A percentile compares a stretch with the other conserved stretches of the same genome.
phyloP scores from a whole-genome alignment of 306 rosid species.

The Pachyrhizus erosus region DNA sequence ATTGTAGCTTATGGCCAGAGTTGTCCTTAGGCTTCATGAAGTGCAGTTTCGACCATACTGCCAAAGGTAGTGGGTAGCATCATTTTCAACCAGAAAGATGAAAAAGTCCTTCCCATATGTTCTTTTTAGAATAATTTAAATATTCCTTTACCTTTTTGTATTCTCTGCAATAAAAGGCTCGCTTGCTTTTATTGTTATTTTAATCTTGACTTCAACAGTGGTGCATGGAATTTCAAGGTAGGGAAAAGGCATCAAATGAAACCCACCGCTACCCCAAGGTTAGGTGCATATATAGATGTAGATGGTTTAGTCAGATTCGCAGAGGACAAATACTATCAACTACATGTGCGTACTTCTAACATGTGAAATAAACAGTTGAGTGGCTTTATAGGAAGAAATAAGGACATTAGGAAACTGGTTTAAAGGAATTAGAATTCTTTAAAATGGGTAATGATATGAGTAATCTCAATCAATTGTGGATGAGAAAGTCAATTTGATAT shows the following conservation, averaged over 20 bases:
- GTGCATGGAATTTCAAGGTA: slow-evolving; percentile 14
- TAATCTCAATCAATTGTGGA: no score
- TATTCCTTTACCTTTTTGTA: not conserved
- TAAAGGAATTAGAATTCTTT: not conserved
- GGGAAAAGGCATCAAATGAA: slow-evolving; percentile 33
- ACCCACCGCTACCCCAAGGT: slow-evolving; percentile 19
- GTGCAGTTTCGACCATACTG: slow-evolving; percentile 33
- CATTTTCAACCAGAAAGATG: slow-evolving; percentile 26
- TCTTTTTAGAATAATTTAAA: slow-evolving; percentile 24
- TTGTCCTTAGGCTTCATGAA: slow-evolving; percentile 19
- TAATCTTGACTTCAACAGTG: slow-evolving; percentile 24
- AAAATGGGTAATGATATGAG: not conserved
- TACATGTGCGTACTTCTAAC: slow-evolving; percentile 36
- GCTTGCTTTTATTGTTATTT: not conserved
- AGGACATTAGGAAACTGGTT: not conserved
- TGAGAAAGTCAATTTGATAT: not conserved
- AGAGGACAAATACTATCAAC: not conserved
- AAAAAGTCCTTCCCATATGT: slow-evolving; percentile 8
- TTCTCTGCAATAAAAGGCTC: slow-evolving; percentile 29
- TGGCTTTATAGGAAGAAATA: not conserved
- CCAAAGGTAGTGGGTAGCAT: slow-evolving; percentile 38
- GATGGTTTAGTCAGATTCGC: slow-evolving; percentile 18
- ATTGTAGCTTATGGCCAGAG: slow-evolving; percentile 18
- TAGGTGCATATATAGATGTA: not conserved
- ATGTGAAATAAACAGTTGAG: slow-evolving; percentile 30